A percentile compares a stretch with the other conserved stretches of the same genome.
phyloP scores from a whole-genome alignment of 495 filamentous ascomycete genomes.

The Cercophora sp. region DNA sequence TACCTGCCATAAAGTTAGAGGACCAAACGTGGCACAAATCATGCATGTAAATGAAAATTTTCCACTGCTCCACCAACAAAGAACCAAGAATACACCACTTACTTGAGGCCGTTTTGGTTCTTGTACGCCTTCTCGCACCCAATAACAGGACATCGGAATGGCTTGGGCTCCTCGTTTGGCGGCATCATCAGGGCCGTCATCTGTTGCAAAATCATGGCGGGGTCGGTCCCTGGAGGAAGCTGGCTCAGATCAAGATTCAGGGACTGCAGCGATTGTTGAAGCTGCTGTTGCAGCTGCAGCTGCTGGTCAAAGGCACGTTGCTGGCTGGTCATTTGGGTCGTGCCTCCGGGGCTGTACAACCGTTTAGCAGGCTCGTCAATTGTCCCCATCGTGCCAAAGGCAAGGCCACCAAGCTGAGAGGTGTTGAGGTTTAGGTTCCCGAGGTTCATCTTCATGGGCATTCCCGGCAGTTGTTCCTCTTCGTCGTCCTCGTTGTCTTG shows the following conservation, averaged over 20 bases:
- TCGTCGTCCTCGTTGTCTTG: conserved; percentile 49
- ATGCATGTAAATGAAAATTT: too few relatives aligned
- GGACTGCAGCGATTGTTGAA: conserved; percentile 59
- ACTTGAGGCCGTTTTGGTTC: conserved; percentile 98
- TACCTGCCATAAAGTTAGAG: conserved; percentile 43
- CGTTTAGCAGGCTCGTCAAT: conserved; percentile 96
- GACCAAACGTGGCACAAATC: too few relatives aligned
- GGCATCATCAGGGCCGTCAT: conserved; percentile 56
- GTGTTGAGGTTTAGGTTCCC: conserved; percentile 42
- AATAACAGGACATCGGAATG: conserved; percentile 95
- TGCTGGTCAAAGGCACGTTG: conserved; percentile 37
- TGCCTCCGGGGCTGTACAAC: conserved; percentile 80
- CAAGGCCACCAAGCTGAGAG: conserved; percentile 38
- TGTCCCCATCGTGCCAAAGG: conserved; percentile 44
- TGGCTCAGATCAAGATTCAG: conserved; percentile 64
- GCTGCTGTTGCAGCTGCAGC: conserved; percentile 35
- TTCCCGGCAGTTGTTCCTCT: conserved; percentile 57
- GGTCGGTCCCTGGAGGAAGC: conserved; percentile 70
- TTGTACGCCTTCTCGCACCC: conserved; percentile 99
- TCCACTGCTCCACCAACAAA: too few relatives aligned
- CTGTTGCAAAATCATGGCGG: conserved; percentile 70
- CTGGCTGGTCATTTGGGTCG: conserved; percentile 53
- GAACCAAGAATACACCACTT: conserved; percentile 42
- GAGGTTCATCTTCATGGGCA: conserved; percentile 54
- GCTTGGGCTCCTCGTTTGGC: conserved; percentile 76